Percentiles rank a stretch among this genome's conserved stretches.
phyloP scores from a whole-genome alignment of 1,284 basidiomycete genomes.

The Anthracocystis setariae region DNA sequence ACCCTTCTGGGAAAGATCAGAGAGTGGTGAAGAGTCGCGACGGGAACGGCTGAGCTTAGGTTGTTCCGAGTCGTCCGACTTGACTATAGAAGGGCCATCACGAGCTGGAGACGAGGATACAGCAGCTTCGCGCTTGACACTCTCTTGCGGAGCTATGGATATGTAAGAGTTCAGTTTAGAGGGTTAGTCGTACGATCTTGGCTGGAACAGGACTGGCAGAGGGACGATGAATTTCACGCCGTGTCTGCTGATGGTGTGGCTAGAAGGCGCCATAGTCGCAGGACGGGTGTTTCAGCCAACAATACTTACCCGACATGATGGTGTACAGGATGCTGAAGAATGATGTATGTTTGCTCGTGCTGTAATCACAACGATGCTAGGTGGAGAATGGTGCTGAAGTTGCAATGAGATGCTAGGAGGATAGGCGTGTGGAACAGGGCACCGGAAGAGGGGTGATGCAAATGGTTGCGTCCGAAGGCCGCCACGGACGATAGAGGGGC shows the following conservation, averaged over 20 bases:
- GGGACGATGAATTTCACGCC: neutral
- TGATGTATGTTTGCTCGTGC: no score
- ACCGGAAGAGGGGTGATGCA: neutral
- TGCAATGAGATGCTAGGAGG: neutral
- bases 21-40: slow-evolving; percentile 43
- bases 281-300: slow-evolving; percentile 1
- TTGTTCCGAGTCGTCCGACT: slow-evolving; percentile 14
- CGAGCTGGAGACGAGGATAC: slow-evolving; percentile 11
- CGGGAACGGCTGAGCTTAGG: slow-evolving; percentile 22
- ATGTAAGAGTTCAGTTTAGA: no score
- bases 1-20: slow-evolving; percentile 31
- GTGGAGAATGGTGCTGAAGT: neutral
- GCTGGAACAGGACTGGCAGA: neutral
- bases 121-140: slow-evolving; percentile 20
- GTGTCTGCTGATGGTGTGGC: no score
- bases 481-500: neutral
- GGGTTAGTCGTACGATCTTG: no score
- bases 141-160: slow-evolving; percentile 14
- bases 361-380: no score
- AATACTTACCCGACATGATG: slow-evolving; percentile 43
- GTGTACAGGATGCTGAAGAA: neutral
- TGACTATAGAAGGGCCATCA: slow-evolving; percentile 6
- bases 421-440: neutral
- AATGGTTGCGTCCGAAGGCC: neutral
- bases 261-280: no score